Evolutionary conservation across 2,329 filamentous ascomycete genomes (phyloP).

Genomic region (Phoma sp.): DNA sequence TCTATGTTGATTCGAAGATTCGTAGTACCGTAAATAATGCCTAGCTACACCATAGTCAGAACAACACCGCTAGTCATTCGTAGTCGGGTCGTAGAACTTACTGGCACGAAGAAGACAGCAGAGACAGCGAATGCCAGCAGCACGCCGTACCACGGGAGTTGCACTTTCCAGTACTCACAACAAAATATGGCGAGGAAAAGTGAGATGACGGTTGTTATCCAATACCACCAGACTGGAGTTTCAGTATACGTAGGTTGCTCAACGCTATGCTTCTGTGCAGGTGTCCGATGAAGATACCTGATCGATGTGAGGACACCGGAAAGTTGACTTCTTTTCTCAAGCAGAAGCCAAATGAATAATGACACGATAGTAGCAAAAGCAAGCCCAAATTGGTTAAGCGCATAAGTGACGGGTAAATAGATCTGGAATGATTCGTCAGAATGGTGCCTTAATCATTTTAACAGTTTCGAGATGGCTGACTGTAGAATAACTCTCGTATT

Average conservation of each 20-base stretch:
- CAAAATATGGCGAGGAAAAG: background rate
- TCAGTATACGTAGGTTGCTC: background rate
- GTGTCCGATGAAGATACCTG: background rate
- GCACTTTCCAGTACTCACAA: constrained; percentile 1
- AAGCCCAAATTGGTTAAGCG: background rate
- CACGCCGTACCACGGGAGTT: background rate
- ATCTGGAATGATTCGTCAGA: background rate
- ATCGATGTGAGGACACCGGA: background rate
- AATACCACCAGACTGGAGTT: background rate
- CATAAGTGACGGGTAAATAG: constrained; percentile 1
- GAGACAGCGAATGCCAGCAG: background rate
- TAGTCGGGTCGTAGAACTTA: background rate
- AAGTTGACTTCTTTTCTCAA: background rate
- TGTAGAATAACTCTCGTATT: background rate
- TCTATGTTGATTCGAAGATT: constrained; percentile 1
- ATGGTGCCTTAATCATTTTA: too few relatives aligned
- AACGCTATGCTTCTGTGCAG: background rate
- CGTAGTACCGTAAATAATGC: background rate
- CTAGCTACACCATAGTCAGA: background rate
- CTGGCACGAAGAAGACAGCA: background rate
- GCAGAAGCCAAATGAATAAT: background rate
- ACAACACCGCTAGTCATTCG: background rate
- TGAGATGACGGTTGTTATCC: background rate
- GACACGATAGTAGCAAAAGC: background rate
- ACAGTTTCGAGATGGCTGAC: too few relatives aligned